Conservation (phyloP, 192 early-diverging fungal genomes). For the Coemansia sp. region DNA sequence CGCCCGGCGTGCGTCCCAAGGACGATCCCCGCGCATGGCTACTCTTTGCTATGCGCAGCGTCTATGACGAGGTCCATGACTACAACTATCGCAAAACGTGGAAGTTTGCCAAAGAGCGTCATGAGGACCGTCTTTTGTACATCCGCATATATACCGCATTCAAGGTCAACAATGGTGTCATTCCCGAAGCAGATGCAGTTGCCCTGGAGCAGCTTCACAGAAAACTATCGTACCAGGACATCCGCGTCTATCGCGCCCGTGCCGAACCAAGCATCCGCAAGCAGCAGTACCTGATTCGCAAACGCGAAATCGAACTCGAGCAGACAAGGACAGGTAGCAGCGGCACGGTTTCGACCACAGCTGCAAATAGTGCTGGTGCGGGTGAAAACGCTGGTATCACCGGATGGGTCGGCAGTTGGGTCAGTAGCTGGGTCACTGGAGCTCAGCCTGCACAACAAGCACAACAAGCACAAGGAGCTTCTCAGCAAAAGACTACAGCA, state of each 20-base stretch:
- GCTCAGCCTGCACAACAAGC: neutral
- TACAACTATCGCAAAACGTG: constrained; percentile 81
- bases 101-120: constrained; percentile 75
- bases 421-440: constrained; percentile 49
- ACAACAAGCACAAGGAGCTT: neutral
- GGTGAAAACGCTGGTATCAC: constrained; percentile 25
- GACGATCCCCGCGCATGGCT: constrained; percentile 86
- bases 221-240: constrained; percentile 84
- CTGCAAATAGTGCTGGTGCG: constrained; percentile 4
- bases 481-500: neutral
- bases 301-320: constrained; percentile 32
- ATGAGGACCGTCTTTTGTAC: constrained; percentile 77
- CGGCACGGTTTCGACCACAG: constrained; percentile 1
- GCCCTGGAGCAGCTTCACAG: constrained; percentile 70
- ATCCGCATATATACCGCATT: constrained; percentile 72
- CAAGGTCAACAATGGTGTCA: constrained; percentile 43
- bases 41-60: constrained; percentile 68
- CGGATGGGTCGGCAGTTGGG: constrained; percentile 56
- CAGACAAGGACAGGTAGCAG: constrained; percentile 7
- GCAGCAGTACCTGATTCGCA: constrained; percentile 65
- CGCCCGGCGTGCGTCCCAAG: constrained; percentile 75
- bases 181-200: constrained; percentile 44
- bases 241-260: constrained; percentile 78
- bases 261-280: constrained; percentile 72
- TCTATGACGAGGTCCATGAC: constrained; percentile 88